Evolutionary conservation across 1,284 basidiomycete species (phyloP).

Genomic region (Puccinia sorghi): DNA sequence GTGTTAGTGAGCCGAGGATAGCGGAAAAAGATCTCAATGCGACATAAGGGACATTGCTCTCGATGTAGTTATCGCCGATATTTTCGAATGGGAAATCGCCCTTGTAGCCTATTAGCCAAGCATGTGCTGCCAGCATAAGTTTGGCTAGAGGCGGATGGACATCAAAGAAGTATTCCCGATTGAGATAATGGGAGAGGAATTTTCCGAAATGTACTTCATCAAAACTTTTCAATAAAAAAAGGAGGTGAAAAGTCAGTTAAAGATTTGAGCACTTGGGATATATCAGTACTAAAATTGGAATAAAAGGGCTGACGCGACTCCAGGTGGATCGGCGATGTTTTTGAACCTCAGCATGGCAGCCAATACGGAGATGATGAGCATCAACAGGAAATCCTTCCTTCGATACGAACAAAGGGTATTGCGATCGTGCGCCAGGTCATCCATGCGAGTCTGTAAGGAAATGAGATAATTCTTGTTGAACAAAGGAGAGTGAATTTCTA

Average conservation of each 20-base stretch:
- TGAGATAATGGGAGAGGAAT: conserved; percentile 88
- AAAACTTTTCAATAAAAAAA: conserved; percentile 65
- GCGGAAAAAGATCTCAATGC: conserved; percentile 90
- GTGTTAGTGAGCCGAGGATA: conserved; percentile 80
- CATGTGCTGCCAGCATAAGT: conserved; percentile 83
- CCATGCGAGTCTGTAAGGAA: conserved; percentile 7
- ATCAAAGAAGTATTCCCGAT: conserved; percentile 95
- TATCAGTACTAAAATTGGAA: background rate
- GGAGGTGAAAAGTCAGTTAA: background rate
- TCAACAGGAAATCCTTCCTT: conserved; percentile 51
- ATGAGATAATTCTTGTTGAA: background rate
- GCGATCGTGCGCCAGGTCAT: background rate
- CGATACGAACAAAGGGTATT: conserved; percentile 19
- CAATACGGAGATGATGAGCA: conserved; percentile 51
- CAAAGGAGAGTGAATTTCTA: background rate
- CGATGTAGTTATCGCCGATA: conserved; percentile 90
- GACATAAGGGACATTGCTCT: conserved; percentile 85
- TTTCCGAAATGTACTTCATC: conserved; percentile 95
- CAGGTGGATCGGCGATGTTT: conserved; percentile 87
- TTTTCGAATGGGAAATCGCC: conserved; percentile 90
- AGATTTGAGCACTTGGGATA: too few relatives aligned
- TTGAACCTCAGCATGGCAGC: conserved; percentile 73
- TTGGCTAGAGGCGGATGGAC: conserved; percentile 97
- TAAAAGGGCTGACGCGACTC: conserved; percentile 71
- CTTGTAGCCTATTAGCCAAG: conserved; percentile 95